Base-by-base conservation (phyloP, 176 grass and related monocot species). In the Miscanthus lutarioriparius region DNA sequence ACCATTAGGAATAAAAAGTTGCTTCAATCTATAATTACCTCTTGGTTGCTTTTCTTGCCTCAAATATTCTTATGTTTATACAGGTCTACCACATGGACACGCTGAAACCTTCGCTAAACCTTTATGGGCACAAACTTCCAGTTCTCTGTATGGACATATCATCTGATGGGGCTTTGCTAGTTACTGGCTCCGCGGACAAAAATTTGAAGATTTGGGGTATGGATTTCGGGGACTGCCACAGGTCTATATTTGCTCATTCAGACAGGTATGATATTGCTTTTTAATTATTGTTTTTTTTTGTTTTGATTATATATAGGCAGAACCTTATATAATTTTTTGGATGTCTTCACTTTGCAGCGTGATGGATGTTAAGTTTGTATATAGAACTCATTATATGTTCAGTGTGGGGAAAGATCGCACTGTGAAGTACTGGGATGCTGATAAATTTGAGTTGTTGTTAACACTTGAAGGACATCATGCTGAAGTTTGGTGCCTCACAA, bases 71-170 rank as follows among this genome's bases (percentile, higher is more conserved):
- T 74, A 47, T 67, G 37, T 77, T 32, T 80, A 77, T 86, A 80
- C 89, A 98, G 96, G 91, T 98, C 70, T 98, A 85, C 80, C 91
- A 90, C 81, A 49, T 92, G 86, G 92, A 95, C 84, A 92, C 96
- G 30, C 77, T 95, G 58, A 98, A 95, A 86, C 84, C 84, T 68
- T 91, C 81, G 68, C 91, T 92, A 71, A 89, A 75, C 40, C 92
- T 98, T 82, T 93, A 95, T 40, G 91, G 93, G 3, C 96, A 98
- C 83, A 95, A 91, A 35, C 91, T 98, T 75, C 96, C 96, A 35
- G 96, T 95, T 43, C 91, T 98, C 74, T 98, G 96, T 84, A 95
- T 98, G 91, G 96, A 95, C 71, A 95, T 98, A 83, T 94, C 96
- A 82, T 95, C 96, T 8, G 93, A 98, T 78, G 91, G 93, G 47